Evolutionary conservation across 176 grass and related monocot genomes (phyloP).

Genomic region (Guadua angustifolia): DNA sequence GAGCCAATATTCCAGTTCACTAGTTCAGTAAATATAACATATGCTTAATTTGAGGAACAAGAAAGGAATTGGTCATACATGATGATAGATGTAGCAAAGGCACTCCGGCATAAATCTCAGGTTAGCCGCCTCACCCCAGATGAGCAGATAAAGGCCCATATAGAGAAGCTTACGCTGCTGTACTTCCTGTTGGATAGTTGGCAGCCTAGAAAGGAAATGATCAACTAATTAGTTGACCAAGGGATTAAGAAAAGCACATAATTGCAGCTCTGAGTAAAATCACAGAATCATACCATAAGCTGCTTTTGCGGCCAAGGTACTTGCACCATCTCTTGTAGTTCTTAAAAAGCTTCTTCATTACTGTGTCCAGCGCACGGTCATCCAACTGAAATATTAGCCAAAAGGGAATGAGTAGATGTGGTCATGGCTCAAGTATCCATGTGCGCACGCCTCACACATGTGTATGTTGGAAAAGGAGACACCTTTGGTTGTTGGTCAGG

Average conservation of each 20-base stretch:
- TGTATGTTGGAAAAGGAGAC: slow-evolving; percentile 4
- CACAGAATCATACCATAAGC: slow-evolving; percentile 62
- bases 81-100: slow-evolving; percentile 99
- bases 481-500: slow-evolving; percentile 88
- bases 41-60: slow-evolving; percentile 16
- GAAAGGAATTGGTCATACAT: slow-evolving; percentile 62
- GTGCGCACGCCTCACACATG: background rate
- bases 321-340: slow-evolving; percentile 98
- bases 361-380: slow-evolving; percentile 59
- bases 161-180: slow-evolving; percentile 97
- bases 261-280: slow-evolving; percentile 11
- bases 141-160: slow-evolving; percentile 97
- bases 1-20: background rate
- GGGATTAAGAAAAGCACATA: slow-evolving; percentile 21
- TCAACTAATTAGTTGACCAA: slow-evolving; percentile 23
- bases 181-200: slow-evolving; percentile 94
- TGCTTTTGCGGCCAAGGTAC: slow-evolving; percentile 84
- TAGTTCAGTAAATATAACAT: background rate
- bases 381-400: slow-evolving; percentile 61
- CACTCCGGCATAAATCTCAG: slow-evolving; percentile 96
- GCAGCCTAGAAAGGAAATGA: slow-evolving; percentile 64
- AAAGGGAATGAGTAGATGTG: background rate
- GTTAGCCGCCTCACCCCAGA: slow-evolving; percentile 97
- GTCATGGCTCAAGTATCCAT: background rate
- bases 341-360: slow-evolving; percentile 94